A percentile compares a stretch with the other conserved stretches of the same genome.
Conservation (phyloP, 1,284 basidiomycete species). For the Moesziomyces antarcticus region DNA sequence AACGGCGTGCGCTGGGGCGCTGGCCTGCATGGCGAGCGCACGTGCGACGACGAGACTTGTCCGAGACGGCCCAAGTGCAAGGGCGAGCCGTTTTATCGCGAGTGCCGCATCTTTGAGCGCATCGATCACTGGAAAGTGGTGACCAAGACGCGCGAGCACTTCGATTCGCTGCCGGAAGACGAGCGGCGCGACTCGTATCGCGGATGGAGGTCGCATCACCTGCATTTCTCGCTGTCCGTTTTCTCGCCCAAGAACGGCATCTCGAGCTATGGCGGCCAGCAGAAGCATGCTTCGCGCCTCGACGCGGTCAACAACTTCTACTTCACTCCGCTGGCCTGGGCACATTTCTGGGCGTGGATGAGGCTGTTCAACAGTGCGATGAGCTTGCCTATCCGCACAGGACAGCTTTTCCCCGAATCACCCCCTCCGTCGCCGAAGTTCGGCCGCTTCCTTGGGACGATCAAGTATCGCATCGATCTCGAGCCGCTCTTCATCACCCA, state of each 20-base stretch:
- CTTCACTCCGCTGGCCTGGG: slow-evolving; percentile 84
- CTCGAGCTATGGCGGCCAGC: slow-evolving; percentile 52
- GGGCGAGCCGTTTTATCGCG: slow-evolving; percentile 76
- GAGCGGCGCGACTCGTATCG: slow-evolving; percentile 79
- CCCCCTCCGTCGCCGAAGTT: slow-evolving; percentile 86
- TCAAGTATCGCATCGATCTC: slow-evolving; percentile 89
- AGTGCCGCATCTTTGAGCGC: slow-evolving; percentile 85
- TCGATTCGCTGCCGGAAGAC: slow-evolving; percentile 65
- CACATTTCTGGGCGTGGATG: slow-evolving; percentile 95
- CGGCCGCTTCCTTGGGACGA: slow-evolving; percentile 85
- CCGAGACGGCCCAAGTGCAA: slow-evolving; percentile 71
- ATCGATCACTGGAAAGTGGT: slow-evolving; percentile 83
- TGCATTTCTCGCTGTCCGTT: slow-evolving; percentile 90
- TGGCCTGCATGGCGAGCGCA: slow-evolving; percentile 83
- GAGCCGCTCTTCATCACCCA: slow-evolving; percentile 86
- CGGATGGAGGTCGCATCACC: slow-evolving; percentile 91
- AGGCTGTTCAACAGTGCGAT: slow-evolving; percentile 82
- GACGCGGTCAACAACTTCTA: slow-evolving; percentile 78
- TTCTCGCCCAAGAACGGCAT: slow-evolving; percentile 71
- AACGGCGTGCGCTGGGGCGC: slow-evolving; percentile 93
- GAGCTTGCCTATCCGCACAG: slow-evolving; percentile 87
- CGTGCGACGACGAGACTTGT: slow-evolving; percentile 81
- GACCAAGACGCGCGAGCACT: slow-evolving; percentile 72
- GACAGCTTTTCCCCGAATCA: slow-evolving; percentile 79
- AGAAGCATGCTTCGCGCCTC: slow-evolving; percentile 2